phyloP scores from a whole-genome alignment of 2,329 filamentous ascomycete species.

The Coniochaeta prunicola region DNA sequence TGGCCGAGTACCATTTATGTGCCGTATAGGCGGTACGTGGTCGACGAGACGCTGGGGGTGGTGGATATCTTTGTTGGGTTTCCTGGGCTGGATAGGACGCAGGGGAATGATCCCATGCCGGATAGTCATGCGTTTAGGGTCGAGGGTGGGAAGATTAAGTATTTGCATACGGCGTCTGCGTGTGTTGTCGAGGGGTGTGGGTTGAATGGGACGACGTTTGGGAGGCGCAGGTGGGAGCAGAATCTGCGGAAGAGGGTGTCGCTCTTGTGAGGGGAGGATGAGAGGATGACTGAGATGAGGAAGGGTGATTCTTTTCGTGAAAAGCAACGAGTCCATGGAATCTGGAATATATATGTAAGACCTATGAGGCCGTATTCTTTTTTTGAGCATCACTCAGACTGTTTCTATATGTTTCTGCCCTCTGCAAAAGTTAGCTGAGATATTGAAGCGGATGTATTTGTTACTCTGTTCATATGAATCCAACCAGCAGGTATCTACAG shows the following conservation, averaged over 20 bases:
- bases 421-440: too few species aligned
- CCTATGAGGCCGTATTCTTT: too few species aligned
- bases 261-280: not conserved
- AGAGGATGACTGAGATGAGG: too few species aligned
- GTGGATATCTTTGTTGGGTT: constrained; percentile 13
- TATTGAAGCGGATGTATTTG: too few species aligned
- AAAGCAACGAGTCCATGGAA: too few species aligned
- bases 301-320: too few species aligned
- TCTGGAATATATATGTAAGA: too few species aligned
- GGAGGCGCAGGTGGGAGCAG: constrained; percentile 1
- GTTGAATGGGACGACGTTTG: constrained; percentile 9
- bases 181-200: constrained; percentile 10
- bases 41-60: constrained; percentile 12
- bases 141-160: constrained; percentile 20
- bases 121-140: constrained; percentile 21
- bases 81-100: constrained; percentile 9
- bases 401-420: too few species aligned
- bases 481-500: too few species aligned
- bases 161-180: constrained; percentile 14
- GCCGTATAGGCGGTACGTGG: constrained; percentile 10
- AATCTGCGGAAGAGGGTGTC: not conserved
- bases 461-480: too few species aligned
- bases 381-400: too few species aligned
- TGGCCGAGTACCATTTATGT: constrained; percentile 9
- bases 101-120: constrained; percentile 11